Evolutionary conservation across 768 basidiomycete species (phyloP).

Genomic region (Agrocybe chaxingu): DNA sequence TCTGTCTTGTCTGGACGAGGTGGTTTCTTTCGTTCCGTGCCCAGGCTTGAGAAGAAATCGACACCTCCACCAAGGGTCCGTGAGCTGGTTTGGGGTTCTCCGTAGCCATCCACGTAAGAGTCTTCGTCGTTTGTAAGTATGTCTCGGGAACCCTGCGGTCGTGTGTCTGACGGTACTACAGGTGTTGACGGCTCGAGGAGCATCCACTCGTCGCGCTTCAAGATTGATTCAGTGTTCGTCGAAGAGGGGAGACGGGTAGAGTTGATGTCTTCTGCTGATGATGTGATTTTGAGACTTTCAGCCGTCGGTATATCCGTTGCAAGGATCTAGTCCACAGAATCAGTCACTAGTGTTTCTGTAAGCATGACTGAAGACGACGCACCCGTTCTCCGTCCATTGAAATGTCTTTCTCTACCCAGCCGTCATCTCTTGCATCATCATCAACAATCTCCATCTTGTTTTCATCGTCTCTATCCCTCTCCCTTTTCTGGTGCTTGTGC

Average conservation of each 20-base stretch:
- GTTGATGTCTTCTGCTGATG: constrained; percentile 47
- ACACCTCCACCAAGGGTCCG: constrained; percentile 56
- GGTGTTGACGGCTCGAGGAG: constrained; percentile 42
- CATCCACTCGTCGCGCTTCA: constrained; percentile 91
- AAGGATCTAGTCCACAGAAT: constrained; percentile 40
- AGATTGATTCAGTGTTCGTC: constrained; percentile 42
- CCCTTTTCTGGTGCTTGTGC: constrained; percentile 35
- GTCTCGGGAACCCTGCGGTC: constrained; percentile 19
- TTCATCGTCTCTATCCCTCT: constrained; percentile 36
- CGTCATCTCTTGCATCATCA: constrained; percentile 71
- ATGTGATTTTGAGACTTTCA: constrained; percentile 66
- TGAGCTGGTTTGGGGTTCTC: constrained; percentile 40
- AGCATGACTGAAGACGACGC: constrained; percentile 23
- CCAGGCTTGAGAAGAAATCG: constrained; percentile 90
- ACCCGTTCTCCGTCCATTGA: constrained; percentile 75
- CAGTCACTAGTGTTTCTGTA: constrained; percentile 9
- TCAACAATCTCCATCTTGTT: constrained; percentile 54
- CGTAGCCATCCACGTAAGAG: constrained; percentile 64
- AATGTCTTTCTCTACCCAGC: constrained; percentile 88
- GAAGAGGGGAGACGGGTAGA: constrained; percentile 45
- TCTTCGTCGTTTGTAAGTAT: constrained; percentile 34
- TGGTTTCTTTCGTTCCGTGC: constrained; percentile 74
- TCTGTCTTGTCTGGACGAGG: constrained; percentile 56
- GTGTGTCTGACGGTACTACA: constrained; percentile 19
- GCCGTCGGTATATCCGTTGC: constrained; percentile 76